Conservation (phyloP, 2,329 filamentous ascomycete genomes). For the Escovopsis sp. region DNA sequence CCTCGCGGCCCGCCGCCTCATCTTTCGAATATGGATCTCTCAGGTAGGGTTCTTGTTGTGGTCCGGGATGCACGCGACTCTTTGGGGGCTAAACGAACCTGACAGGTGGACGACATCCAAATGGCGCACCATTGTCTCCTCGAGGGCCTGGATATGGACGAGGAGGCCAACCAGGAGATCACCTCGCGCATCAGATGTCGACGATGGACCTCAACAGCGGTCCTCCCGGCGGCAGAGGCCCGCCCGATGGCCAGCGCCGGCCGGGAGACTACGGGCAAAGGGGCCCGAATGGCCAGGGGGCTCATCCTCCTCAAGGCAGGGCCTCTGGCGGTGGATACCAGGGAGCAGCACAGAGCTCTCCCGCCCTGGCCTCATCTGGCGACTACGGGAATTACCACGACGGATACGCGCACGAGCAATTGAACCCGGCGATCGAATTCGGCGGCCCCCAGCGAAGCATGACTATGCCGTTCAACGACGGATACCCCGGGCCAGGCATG, state of each 20-base stretch:
- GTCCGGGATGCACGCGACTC: neutral
- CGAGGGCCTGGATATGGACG: constrained; percentile 13
- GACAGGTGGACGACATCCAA: constrained; percentile 14
- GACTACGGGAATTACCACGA: constrained; percentile 15
- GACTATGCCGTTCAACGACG: constrained; percentile 43
- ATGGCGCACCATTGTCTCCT: constrained; percentile 15
- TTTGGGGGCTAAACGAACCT: neutral
- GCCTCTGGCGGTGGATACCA: constrained; percentile 21
- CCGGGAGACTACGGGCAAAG: constrained; percentile 14
- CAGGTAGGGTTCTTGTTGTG: constrained; percentile 18
- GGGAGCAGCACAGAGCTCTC: constrained; percentile 14
- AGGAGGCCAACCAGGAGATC: constrained; percentile 10
- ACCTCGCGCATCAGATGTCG: constrained; percentile 20
- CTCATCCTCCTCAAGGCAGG: constrained; percentile 11
- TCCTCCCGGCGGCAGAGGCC: constrained; percentile 10
- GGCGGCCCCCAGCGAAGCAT: constrained; percentile 41
- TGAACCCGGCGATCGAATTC: constrained; percentile 26
- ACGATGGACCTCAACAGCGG: constrained; percentile 20
- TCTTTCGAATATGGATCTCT: constrained; percentile 27
- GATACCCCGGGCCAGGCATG: constrained; percentile 27
- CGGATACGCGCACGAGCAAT: constrained; percentile 15
- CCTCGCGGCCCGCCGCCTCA: constrained; percentile 22
- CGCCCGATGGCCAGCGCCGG: constrained; percentile 13
- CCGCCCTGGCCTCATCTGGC: constrained; percentile 10
- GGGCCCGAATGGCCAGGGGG: neutral